phyloP scores from a whole-genome alignment of 1,284 basidiomycete species.

The Bondarzewia mesenterica region DNA sequence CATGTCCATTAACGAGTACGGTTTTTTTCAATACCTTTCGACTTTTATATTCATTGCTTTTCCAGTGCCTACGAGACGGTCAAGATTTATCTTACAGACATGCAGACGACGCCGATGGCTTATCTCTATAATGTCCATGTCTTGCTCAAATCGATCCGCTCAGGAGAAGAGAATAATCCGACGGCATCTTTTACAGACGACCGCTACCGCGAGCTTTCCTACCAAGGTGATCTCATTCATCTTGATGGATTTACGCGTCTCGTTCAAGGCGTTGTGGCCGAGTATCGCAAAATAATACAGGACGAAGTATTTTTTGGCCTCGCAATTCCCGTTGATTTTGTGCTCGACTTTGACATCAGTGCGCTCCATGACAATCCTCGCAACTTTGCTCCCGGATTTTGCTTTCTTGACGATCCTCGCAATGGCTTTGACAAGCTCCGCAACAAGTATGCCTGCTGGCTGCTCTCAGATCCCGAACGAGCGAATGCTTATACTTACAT shows the following conservation, averaged over 20 bases:
- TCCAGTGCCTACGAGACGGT: neutral
- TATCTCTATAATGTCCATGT: neutral
- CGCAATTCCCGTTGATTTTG: neutral
- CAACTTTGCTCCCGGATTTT: neutral
- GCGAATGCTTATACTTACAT: neutral
- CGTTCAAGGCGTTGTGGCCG: neutral
- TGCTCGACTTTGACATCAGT: neutral
- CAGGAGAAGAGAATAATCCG: neutral
- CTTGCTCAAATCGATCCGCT: neutral
- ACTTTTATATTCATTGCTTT: neutral
- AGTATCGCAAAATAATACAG: neutral
- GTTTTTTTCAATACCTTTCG: neutral
- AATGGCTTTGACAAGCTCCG: neutral
- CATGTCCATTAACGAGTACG: neutral
- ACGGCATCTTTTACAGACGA: neutral
- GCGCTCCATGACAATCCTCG: neutral
- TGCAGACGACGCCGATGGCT: neutral
- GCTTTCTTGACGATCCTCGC: neutral
- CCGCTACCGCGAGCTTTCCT: neutral
- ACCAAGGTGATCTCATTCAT: neutral
- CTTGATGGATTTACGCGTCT: neutral
- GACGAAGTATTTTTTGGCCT: neutral
- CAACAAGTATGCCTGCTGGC: neutral
- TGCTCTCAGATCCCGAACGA: neutral
- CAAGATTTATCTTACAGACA: neutral